Evolutionary conservation across 768 basidiomycete genomes (phyloP).

Genomic region (Mycena rebaudengoi): DNA sequence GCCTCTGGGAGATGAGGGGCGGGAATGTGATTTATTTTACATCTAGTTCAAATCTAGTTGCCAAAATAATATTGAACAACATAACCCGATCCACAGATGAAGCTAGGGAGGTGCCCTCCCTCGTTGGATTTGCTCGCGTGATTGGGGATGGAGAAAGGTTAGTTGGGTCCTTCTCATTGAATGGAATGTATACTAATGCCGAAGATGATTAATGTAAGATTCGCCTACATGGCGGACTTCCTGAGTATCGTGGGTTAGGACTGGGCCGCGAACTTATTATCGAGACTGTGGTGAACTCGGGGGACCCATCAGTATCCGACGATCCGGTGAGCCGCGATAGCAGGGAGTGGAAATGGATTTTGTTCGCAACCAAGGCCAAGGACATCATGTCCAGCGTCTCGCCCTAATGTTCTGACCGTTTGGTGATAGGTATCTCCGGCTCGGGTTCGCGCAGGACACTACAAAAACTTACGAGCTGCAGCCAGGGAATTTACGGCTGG

Average conservation of each 20-base stretch:
- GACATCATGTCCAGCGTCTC: neutral
- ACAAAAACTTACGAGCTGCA: neutral
- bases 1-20: neutral
- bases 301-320: neutral
- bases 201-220: neutral
- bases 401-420: neutral
- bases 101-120: neutral
- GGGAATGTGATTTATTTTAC: neutral
- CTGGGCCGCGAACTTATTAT: neutral
- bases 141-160: slow-evolving; percentile 11
- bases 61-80: too few relatives aligned
- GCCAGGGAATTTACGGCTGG: neutral
- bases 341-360: slow-evolving; percentile 10
- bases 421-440: neutral
- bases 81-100: too few relatives aligned
- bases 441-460: slow-evolving; percentile 1
- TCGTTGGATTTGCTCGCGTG: slow-evolving; percentile 9
- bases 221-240: slow-evolving; percentile 14
- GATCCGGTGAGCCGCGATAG: slow-evolving; percentile 9
- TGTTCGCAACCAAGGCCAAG: slow-evolving; percentile 7
- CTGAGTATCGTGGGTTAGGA: neutral
- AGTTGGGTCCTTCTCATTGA: neutral
- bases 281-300: neutral
- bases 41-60: too few relatives aligned
- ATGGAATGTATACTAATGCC: neutral